phyloP scores from a whole-genome alignment of 1,284 basidiomycete species.

The Puccinia polysora region DNA sequence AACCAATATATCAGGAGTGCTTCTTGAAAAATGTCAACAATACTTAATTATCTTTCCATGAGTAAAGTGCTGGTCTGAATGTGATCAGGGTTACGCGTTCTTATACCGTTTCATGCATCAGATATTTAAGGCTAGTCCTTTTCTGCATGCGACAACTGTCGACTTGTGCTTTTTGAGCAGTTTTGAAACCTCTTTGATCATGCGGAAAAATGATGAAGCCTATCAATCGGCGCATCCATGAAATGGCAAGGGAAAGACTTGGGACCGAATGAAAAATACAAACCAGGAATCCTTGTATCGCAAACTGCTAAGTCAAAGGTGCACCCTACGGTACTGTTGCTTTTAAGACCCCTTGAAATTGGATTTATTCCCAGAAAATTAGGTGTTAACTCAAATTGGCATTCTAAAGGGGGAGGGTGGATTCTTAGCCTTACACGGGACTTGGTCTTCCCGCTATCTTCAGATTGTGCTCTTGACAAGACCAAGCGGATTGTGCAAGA shows the following conservation, averaged over 20 bases:
- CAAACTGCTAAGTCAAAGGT: slow-evolving; percentile 37
- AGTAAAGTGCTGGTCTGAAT: no score
- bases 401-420: background rate
- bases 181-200: slow-evolving; percentile 30
- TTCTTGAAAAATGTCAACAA: no score
- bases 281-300: slow-evolving; percentile 27
- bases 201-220: background rate
- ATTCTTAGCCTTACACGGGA: slow-evolving; percentile 17
- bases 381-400: background rate
- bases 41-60: no score
- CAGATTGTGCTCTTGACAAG: slow-evolving; percentile 37
- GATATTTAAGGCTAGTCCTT: slow-evolving; percentile 31
- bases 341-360: slow-evolving; percentile 9
- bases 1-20: no score
- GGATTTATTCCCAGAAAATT: background rate
- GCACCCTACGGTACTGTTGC: slow-evolving; percentile 20
- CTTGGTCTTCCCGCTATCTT: slow-evolving; percentile 34
- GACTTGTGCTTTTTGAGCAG: slow-evolving; percentile 12
- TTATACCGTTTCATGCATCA: no score
- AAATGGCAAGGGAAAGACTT: background rate
- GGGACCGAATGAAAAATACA: background rate
- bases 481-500: slow-evolving; percentile 37
- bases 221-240: background rate
- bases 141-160: slow-evolving; percentile 31
- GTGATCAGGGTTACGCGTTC: no score